Evolutionary conservation across 2,329 filamentous ascomycete species (phyloP).

Genomic region (Ascochyta rabiei): DNA sequence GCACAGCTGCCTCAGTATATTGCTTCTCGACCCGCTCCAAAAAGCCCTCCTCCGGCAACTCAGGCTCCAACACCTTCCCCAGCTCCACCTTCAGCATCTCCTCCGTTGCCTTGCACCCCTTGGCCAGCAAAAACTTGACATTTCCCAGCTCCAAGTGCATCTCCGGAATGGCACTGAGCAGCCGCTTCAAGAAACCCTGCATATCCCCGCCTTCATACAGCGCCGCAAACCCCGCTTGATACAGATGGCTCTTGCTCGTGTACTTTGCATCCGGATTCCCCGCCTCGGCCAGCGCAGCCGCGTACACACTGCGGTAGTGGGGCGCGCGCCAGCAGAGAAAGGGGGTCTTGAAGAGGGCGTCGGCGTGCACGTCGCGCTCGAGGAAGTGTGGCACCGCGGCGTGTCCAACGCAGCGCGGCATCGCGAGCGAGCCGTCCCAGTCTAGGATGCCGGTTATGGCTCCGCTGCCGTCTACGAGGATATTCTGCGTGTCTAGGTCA

Average conservation of each 20-base stretch:
- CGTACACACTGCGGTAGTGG: conserved; percentile 17
- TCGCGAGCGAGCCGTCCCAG: conserved; percentile 17
- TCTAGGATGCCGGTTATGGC: conserved; percentile 28
- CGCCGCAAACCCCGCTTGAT: conserved; percentile 5
- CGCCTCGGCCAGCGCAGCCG: conserved; percentile 14
- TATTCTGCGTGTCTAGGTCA: conserved; percentile 34
- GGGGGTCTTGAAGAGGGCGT: background rate
- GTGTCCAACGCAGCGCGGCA: conserved; percentile 19
- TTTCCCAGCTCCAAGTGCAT: background rate
- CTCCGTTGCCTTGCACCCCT: background rate
- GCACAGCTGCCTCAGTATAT: background rate
- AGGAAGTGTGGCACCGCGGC: conserved; percentile 18
- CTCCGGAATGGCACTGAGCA: background rate
- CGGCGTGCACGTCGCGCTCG: conserved; percentile 3
- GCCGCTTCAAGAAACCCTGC: background rate
- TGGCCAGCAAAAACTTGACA: background rate
- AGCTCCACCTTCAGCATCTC: background rate
- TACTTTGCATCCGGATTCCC: conserved; percentile 9
- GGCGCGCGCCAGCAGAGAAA: background rate
- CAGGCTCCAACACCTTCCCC: background rate
- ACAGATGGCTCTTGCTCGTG: conserved; percentile 14
- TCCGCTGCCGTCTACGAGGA: conserved; percentile 22
- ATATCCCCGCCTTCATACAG: conserved; percentile 1
- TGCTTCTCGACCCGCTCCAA: background rate
- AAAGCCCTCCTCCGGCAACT: background rate